Conservation (phyloP, 495 filamentous ascomycete species). For the Penicillium canariense region DNA sequence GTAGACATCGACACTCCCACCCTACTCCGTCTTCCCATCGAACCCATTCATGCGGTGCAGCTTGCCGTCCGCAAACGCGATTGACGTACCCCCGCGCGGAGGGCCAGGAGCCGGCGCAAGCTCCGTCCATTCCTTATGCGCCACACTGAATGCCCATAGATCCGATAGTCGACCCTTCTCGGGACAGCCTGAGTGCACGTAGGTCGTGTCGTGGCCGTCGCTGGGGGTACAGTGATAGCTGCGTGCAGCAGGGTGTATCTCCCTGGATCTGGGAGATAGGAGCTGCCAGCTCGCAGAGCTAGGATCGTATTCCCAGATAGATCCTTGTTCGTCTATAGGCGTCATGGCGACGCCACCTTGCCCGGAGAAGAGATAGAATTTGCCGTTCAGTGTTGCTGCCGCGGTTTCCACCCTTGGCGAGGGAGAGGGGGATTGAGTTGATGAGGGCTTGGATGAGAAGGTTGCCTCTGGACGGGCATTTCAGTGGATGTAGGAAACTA, state of each 20-base stretch:
- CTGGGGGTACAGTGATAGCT: slow-evolving; percentile 48
- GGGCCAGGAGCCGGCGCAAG: slow-evolving; percentile 60
- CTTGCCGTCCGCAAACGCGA: slow-evolving; percentile 54
- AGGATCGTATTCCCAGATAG: slow-evolving; percentile 47
- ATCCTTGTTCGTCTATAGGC: slow-evolving; percentile 51
- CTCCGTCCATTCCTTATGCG: slow-evolving; percentile 56
- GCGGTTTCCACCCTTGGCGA: slow-evolving; percentile 51
- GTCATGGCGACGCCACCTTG: slow-evolving; percentile 53
- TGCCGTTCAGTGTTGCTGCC: slow-evolving; percentile 37
- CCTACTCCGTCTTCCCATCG: slow-evolving; percentile 61
- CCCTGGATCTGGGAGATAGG: too few species aligned
- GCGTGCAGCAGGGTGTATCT: slow-evolving; percentile 40
- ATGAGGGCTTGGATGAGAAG: too few species aligned
- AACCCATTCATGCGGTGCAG: slow-evolving; percentile 75
- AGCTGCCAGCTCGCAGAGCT: slow-evolving; percentile 24
- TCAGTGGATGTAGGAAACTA: background rate
- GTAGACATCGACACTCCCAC: slow-evolving; percentile 62
- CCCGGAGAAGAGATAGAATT: slow-evolving; percentile 56
- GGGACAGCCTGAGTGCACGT: slow-evolving; percentile 70
- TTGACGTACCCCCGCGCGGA: slow-evolving; percentile 59
- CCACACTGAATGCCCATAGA: slow-evolving; percentile 70
- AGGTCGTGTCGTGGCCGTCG: slow-evolving; percentile 54
- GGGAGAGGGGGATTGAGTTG: slow-evolving; percentile 32
- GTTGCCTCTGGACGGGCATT: slow-evolving; percentile 6
- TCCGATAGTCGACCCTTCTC: slow-evolving; percentile 57